Percentiles rank a stretch among this genome's conserved stretches.
Conservation (phyloP, 2,329 filamentous ascomycete genomes). For the Aspergillus sp. region DNA sequence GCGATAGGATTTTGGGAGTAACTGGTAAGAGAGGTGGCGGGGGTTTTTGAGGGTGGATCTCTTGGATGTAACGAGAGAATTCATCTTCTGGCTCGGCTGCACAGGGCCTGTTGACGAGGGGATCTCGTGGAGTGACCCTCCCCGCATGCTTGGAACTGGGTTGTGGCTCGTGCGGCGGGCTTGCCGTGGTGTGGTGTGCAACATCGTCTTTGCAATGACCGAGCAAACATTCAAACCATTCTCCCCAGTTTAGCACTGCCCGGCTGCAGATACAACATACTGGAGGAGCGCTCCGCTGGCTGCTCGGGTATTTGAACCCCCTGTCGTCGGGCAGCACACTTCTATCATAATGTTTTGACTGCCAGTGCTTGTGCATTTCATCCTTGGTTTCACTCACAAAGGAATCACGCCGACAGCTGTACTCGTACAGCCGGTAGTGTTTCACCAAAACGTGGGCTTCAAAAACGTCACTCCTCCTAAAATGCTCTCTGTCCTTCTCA, state of each 20-base stretch:
- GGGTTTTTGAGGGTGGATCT: too few species aligned
- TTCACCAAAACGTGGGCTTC: background rate
- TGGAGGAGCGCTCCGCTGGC: background rate
- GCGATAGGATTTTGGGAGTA: too few species aligned
- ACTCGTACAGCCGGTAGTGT: background rate
- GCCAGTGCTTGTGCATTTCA: background rate
- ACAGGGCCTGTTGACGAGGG: background rate
- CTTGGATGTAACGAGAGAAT: background rate
- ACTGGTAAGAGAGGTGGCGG: too few species aligned
- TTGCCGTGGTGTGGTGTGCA: background rate
- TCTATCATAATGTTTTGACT: background rate
- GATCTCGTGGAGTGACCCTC: too few species aligned
- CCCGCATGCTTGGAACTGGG: background rate
- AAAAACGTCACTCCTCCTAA: background rate
- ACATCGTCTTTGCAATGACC: background rate
- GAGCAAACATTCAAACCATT: background rate
- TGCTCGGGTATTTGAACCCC: background rate
- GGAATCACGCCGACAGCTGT: background rate
- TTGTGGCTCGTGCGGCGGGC: background rate
- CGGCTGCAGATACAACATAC: background rate
- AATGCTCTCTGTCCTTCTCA: background rate
- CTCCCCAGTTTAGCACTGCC: background rate
- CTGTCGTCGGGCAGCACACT: too few species aligned
- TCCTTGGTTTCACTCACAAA: background rate
- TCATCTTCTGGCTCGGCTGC: background rate